Evolutionary conservation across 768 basidiomycete genomes (phyloP).

Genomic region (Mycena sanguinolenta): DNA sequence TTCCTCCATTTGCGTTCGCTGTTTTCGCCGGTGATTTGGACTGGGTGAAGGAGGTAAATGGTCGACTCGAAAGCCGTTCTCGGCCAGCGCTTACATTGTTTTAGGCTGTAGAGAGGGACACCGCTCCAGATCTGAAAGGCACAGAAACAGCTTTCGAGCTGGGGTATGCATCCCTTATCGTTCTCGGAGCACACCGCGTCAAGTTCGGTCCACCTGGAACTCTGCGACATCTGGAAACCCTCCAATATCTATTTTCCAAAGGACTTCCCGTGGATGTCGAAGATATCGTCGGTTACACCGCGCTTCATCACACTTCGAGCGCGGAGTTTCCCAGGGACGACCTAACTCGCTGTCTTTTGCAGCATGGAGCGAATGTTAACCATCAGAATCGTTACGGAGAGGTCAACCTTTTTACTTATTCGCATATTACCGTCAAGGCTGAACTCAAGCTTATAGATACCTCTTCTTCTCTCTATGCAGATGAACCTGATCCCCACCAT

Average conservation of each 20-base stretch:
- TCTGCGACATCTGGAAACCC: conserved; percentile 48
- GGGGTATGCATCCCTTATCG: conserved; percentile 56
- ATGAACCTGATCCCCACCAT: conserved; percentile 48
- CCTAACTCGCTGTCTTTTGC: conserved; percentile 56
- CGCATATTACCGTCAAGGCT: not conserved
- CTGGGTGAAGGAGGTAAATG: conserved; percentile 41
- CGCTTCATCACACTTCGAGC: conserved; percentile 61
- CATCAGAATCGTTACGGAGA: conserved; percentile 63
- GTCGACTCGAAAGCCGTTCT: not conserved
- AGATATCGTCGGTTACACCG: conserved; percentile 64
- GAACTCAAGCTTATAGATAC: conserved; percentile 6
- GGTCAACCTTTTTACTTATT: conserved; percentile 39
- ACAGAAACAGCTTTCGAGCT: conserved; percentile 59
- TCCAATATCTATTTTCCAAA: conserved; percentile 56
- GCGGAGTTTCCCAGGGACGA: conserved; percentile 41
- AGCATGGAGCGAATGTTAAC: conserved; percentile 63
- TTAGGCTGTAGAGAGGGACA: conserved; percentile 46
- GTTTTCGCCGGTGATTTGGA: conserved; percentile 46
- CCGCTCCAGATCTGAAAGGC: conserved; percentile 52
- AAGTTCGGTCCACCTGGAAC: conserved; percentile 41
- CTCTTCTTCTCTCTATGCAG: conserved; percentile 31
- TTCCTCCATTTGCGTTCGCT: conserved; percentile 45
- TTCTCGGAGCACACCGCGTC: conserved; percentile 59
- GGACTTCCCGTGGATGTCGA: conserved; percentile 56
- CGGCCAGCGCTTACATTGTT: not conserved